Conservation (phyloP, 306 rosid species). For the Quercus aquifolioides region DNA sequence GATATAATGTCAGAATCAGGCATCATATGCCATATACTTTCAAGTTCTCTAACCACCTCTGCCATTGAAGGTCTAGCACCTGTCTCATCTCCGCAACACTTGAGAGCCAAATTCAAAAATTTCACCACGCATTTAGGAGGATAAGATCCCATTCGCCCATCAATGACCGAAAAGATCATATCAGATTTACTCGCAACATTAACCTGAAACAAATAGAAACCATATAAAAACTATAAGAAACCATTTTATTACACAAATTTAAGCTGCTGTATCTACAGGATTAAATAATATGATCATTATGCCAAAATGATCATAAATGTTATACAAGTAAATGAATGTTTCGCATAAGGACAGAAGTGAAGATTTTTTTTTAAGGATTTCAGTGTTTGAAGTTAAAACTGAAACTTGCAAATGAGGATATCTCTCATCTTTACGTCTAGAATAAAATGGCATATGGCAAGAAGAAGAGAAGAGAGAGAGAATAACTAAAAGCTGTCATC, state of each 20-base stretch:
- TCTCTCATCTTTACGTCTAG: background rate
- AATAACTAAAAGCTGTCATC: no score
- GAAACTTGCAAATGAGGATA: no score
- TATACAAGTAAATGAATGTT: no score
- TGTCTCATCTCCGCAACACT: constrained; percentile 68
- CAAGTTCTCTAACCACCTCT: constrained; percentile 83
- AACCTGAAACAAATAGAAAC: constrained; percentile 39
- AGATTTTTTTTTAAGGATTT: no score
- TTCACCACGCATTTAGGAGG: constrained; percentile 73
- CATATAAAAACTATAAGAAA: background rate
- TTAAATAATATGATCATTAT: background rate
- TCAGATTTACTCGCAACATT: constrained; percentile 62
- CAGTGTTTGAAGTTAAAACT: no score
- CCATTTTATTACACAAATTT: background rate
- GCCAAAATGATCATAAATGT: background rate
- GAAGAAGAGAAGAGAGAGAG: background rate
- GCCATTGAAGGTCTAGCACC: constrained; percentile 83
- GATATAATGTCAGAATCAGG: constrained; percentile 54
- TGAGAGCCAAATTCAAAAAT: constrained; percentile 64
- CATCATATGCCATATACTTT: constrained; percentile 62
- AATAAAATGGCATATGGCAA: background rate
- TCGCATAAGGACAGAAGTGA: no score
- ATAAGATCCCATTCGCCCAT: constrained; percentile 75
- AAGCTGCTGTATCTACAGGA: no score
- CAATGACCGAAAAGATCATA: constrained; percentile 59